Evolutionary conservation across 1,284 basidiomycete species (phyloP), one percentile per base, ranked within the genome.

Genomic region (Fereydounia khargensis): DNA sequence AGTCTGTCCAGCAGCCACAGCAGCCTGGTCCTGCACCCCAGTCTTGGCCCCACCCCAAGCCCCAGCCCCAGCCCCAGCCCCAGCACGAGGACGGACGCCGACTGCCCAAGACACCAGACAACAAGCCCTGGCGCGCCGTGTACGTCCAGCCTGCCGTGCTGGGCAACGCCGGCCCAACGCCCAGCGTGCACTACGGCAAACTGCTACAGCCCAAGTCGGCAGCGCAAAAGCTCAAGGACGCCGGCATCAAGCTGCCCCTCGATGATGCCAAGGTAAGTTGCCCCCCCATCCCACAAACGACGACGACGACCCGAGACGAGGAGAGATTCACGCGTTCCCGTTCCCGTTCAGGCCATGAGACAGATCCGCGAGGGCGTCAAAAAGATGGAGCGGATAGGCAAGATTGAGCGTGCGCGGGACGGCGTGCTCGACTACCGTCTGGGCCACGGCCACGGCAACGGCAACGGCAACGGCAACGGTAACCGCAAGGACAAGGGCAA

Each of bases 381-480:
- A 2, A 77, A 86, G 43, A 76, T 89, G n/a, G 81, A 81, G 3
- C 78, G 79, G 39, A 87, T 87, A 0, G 41, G 42, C 6, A 57
- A 65, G 24, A 36, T 68, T 6, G 0, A 50, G 1, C 42, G 47
- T 6, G 65, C 62, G 1, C 79, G 81, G 21, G 88, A 91, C 66
- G 82, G 82, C 3, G 88, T 83, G 2, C 67, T 91, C 49, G 88
- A 91, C 73, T 90, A 91, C 76, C 81, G 81, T 20, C 50, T 79
- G 2, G 77, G 77, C n/a, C 32, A 33, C 10, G 22, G 38, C n/a
- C n/a, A n/a, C n/a, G n/a, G n/a, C n/a, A n/a, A 28, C 9, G 27
- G 27, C n/a, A n/a, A 28, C 27, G 27, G 27, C 10, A 28, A n/a
- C 27, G n/a, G 44, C 41, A 21, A n/a, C 31, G 14, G 36, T 40